Evolutionary conservation across 176 grass and related monocot species (phyloP), one percentile per base, ranked within the genome.

Genomic region (Oryza officinalis): DNA sequence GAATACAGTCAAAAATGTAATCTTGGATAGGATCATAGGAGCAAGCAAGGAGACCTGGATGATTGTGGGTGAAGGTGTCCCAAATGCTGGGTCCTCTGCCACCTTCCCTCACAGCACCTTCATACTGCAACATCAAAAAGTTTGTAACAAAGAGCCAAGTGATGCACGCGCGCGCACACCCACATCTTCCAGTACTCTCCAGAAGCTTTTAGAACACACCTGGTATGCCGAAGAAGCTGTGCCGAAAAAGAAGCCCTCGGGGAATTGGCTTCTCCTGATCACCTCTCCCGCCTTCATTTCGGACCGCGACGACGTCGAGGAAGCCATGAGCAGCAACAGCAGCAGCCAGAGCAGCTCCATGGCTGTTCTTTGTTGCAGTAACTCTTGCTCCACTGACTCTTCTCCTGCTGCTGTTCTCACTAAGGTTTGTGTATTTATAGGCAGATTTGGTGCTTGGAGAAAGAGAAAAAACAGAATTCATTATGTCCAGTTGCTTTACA

Each of bases 221-320:
- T 94, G 94, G 81, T 97, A 97, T 0, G 94, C 92, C 0, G 94
- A 97, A 6, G 92, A 94, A 3, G 94, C 90, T 13, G 92, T 92
- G 13, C 92, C 94, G 20, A 97, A 97, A 88, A 92, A 37, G 69
- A 97, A 97, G 26, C 25, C 81, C 41, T 68, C 67, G 1, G 90
- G 90, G 69, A 94, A 94, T 4, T 80, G 65, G 18, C 84, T 92
- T 78, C 85, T 92, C 0, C 44, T 43, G 44, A 91, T 5, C 7
- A 91, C 5, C 14, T 78, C 61, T 6, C 46, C n/a, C 57, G 54
- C 27, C 3, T 74, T 79, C 5, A 6, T n/a, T 4, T 7, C 20
- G 5, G 67, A 3, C 45, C 0, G 18, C 0, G 2, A 17, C 0
- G 52, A 23, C 10, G 6, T 6, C 6, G 27, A 37, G 15, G 76